Conservation (phyloP, 2,329 filamentous ascomycete species). For the Dothideomycetidae sp. region DNA sequence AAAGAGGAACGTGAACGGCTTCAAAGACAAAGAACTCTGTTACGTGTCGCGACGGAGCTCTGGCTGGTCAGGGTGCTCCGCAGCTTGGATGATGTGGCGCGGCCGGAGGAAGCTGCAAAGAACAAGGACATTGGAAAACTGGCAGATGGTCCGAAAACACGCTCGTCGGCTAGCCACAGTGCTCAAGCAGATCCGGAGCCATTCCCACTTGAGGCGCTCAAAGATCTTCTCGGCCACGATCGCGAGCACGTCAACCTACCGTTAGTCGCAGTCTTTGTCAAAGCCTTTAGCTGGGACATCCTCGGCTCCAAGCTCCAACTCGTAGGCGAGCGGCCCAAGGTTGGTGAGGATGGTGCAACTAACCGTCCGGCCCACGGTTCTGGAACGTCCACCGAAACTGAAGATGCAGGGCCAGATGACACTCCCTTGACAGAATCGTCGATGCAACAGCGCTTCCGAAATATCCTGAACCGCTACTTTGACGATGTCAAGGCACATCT, state of each 20-base stretch:
- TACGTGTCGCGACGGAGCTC: conserved; percentile 84
- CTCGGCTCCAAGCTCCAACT: conserved; percentile 61
- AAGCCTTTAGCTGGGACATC: conserved; percentile 91
- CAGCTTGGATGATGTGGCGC: conserved; percentile 57
- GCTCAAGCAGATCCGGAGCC: conserved; percentile 65
- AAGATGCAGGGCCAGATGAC: conserved; percentile 42
- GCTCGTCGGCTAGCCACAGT: conserved; percentile 40
- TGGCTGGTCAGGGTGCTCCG: conserved; percentile 85
- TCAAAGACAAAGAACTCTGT: conserved; percentile 65
- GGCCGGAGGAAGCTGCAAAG: conserved; percentile 50
- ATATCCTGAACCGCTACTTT: conserved; percentile 74
- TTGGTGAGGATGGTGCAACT: conserved; percentile 65
- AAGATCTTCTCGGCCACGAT: conserved; percentile 88
- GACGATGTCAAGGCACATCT: conserved; percentile 86
- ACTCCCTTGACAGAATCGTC: conserved; percentile 62
- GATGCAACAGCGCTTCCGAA: conserved; percentile 72
- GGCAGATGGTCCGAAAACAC: conserved; percentile 48
- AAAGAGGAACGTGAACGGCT: conserved; percentile 93
- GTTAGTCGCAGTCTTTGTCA: conserved; percentile 86
- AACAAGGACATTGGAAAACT: conserved; percentile 41
- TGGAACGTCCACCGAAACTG: conserved; percentile 38
- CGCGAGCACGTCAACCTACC: conserved; percentile 84
- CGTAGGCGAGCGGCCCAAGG: conserved; percentile 66
- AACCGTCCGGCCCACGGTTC: conserved; percentile 35
- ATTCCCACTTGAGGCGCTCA: conserved; percentile 92